These are phyloP conservation scores for Clonostachys rhizophaga DNA, from an alignment of 2,329 filamentous ascomycete genomes.

Conservation along the genomic window DNA sequence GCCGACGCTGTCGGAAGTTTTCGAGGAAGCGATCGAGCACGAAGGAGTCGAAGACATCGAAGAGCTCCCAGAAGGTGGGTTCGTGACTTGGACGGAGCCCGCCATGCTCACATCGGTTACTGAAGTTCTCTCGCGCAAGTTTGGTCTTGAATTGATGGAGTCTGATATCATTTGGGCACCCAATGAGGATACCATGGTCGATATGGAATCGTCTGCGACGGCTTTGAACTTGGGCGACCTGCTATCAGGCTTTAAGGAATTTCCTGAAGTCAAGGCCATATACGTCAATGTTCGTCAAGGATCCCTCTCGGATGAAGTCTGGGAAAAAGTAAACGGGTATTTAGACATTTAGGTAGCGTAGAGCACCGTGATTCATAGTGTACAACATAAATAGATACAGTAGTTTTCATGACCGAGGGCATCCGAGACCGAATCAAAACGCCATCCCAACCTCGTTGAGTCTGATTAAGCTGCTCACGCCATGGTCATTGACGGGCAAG, in stretches of 20 bases:
- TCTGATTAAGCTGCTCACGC: too few relatives aligned
- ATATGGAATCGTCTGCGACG: conserved; percentile 51
- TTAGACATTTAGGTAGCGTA: conserved; percentile 37
- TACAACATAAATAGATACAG: not conserved
- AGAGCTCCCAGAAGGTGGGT: conserved; percentile 60
- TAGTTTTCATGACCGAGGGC: too few relatives aligned
- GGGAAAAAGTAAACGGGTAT: conserved; percentile 47
- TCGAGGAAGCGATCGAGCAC: conserved; percentile 74
- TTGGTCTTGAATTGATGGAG: conserved; percentile 64
- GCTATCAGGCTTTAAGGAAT: conserved; percentile 56
- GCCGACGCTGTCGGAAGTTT: conserved; percentile 64
- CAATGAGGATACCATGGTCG: conserved; percentile 72
- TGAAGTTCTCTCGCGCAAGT: conserved; percentile 50
- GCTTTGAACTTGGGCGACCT: conserved; percentile 56
- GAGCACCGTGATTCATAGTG: conserved; percentile 6
- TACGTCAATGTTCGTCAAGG: conserved; percentile 66
- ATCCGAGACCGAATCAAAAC: too few relatives aligned
- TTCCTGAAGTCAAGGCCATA: conserved; percentile 70
- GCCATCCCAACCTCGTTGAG: too few relatives aligned
- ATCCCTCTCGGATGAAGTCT: conserved; percentile 43
- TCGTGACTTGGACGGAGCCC: conserved; percentile 52
- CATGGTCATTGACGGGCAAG: not conserved
- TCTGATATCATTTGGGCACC: conserved; percentile 82
- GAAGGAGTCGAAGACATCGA: conserved; percentile 75
- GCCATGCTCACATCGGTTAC: conserved; percentile 22